Evolutionary conservation across 2,329 filamentous ascomycete genomes (phyloP).

Genomic region (Cladosporium phlei): DNA sequence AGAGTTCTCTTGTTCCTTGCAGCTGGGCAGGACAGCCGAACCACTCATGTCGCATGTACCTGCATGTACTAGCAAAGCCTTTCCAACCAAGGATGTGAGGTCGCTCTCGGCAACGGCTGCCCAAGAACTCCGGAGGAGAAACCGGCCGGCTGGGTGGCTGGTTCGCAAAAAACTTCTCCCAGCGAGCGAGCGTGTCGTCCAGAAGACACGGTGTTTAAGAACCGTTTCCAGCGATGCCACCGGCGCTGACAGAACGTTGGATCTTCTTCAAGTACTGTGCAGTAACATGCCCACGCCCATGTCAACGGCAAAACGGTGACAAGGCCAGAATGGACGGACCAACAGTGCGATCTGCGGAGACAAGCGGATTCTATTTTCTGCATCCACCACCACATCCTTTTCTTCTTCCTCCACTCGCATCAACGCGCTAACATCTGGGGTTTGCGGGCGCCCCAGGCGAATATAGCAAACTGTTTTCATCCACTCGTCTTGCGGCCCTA

Average conservation of each 20-base stretch:
- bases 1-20: constrained; percentile 9
- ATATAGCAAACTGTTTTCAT: too few relatives aligned
- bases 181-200: too few relatives aligned
- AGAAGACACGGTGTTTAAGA: too few relatives aligned
- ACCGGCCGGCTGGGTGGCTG: too few relatives aligned
- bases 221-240: neutral
- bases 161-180: too few relatives aligned
- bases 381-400: too few relatives aligned
- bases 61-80: constrained; percentile 3
- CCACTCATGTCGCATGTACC: constrained; percentile 5
- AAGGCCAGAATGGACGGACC: neutral
- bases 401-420: constrained; percentile 3
- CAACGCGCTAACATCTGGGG: constrained; percentile 9
- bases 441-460: too few relatives aligned
- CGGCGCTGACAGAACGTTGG: neutral
- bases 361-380: constrained; percentile 1
- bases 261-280: too few relatives aligned
- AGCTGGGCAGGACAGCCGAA: neutral
- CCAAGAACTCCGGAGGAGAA: neutral
- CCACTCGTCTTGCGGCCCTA: too few relatives aligned
- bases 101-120: constrained; percentile 9
- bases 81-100: neutral
- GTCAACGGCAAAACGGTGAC: neutral
- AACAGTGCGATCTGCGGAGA: constrained; percentile 4
- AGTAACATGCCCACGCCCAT: neutral